These are phyloP conservation scores for Aegilops tauschii DNA, from an alignment of 176 grass and related monocot species.

Conservation along the genomic window DNA sequence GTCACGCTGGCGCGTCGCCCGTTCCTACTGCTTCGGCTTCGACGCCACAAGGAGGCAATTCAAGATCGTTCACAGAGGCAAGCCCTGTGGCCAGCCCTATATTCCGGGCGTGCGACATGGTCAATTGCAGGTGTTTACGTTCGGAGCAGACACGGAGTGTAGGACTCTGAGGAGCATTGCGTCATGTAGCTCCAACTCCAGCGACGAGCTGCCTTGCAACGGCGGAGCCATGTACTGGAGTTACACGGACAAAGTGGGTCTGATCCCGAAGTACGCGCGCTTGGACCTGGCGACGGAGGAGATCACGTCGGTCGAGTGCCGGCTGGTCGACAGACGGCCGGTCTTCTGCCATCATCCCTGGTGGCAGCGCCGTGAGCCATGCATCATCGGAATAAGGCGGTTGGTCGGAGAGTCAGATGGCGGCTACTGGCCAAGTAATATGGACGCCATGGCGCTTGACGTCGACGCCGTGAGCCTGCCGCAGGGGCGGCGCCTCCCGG, in stretches of 20 bases:
- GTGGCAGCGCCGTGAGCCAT: not conserved
- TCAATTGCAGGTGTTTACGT: not conserved
- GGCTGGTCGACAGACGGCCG: not conserved
- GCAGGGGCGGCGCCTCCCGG: not conserved
- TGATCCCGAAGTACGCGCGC: not conserved
- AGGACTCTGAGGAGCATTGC: not conserved
- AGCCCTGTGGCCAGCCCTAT: not conserved
- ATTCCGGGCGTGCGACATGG: too few relatives aligned
- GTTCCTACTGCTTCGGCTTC: conserved; percentile 2
- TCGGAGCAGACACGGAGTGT: not conserved
- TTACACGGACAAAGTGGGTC: not conserved
- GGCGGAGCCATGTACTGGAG: conserved; percentile 3
- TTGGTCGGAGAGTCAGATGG: not conserved
- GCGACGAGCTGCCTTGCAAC: not conserved
- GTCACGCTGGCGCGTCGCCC: not conserved
- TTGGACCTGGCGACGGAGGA: not conserved
- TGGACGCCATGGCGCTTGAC: not conserved
- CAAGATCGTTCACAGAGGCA: not conserved
- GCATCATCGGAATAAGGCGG: not conserved
- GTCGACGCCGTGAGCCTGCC: not conserved
- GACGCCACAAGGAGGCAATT: not conserved
- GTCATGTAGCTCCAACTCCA: not conserved
- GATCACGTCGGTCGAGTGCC: not conserved
- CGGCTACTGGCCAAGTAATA: not conserved
- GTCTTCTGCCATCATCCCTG: not conserved